A percentile compares a stretch with the other conserved stretches of the same genome.
Conservation (phyloP, 140 eudicot species). For the Erigeron philadelphicus region DNA sequence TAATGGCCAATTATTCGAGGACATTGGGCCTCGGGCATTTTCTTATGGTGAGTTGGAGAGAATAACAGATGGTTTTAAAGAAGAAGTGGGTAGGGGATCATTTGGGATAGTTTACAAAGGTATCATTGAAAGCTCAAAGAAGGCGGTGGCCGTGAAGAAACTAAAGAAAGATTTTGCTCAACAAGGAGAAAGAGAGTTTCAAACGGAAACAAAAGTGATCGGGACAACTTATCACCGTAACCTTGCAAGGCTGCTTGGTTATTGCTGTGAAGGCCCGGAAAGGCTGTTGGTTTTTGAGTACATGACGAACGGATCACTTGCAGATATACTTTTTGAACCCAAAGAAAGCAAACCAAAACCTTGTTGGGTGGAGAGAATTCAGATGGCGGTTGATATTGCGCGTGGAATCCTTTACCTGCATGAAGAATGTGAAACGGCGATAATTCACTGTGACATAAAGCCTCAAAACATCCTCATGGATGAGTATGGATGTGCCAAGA, state of each 20-base stretch:
- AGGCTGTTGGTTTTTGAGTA: slow-evolving; percentile 41
- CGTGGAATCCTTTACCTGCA: slow-evolving; percentile 48
- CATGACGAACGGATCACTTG: slow-evolving; percentile 46
- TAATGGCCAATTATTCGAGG: slow-evolving; percentile 19
- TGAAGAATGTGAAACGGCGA: slow-evolving; percentile 45
- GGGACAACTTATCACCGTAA: slow-evolving; percentile 43
- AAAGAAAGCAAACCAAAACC: slow-evolving; percentile 31
- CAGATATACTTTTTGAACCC: slow-evolving; percentile 24
- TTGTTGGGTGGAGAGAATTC: slow-evolving; percentile 32
- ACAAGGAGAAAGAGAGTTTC: slow-evolving; percentile 40
- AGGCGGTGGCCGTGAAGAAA: slow-evolving; percentile 38
- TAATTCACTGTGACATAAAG: slow-evolving; percentile 55
- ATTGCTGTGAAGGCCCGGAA: slow-evolving; percentile 33
- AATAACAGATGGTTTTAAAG: slow-evolving; percentile 35
- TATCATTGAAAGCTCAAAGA: neutral
- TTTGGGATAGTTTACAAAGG: slow-evolving; percentile 50
- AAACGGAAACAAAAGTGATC: slow-evolving; percentile 31
- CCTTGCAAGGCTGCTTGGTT: slow-evolving; percentile 36
- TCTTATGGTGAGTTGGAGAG: slow-evolving; percentile 31
- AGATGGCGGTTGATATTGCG: slow-evolving; percentile 41
- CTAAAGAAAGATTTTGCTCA: slow-evolving; percentile 26
- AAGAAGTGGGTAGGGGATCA: slow-evolving; percentile 49
- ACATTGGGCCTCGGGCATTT: slow-evolving; percentile 35
- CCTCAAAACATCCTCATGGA: slow-evolving; percentile 53
- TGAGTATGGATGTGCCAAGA: slow-evolving; percentile 32